These are phyloP conservation scores for Boletus reticuloceps DNA, from an alignment of 768 basidiomycete species.

Conservation along the genomic window DNA sequence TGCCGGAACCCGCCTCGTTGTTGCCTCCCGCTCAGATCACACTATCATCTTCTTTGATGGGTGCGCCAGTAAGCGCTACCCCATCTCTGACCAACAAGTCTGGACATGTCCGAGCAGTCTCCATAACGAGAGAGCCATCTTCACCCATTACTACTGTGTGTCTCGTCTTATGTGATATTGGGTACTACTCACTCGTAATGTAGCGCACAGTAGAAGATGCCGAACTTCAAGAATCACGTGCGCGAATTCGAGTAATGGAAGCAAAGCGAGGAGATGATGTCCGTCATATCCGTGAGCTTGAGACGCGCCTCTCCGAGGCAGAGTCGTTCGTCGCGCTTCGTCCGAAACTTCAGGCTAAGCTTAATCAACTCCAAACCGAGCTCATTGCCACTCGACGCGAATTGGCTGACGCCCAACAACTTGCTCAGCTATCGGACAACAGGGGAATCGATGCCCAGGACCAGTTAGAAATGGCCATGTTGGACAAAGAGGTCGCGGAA, in stretches of 20 bases:
- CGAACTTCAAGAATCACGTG: slow-evolving; percentile 76
- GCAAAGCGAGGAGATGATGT: slow-evolving; percentile 84
- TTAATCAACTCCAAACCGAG: slow-evolving; percentile 77
- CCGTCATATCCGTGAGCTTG: slow-evolving; percentile 79
- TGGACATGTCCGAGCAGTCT: slow-evolving; percentile 11
- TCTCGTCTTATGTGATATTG: background rate
- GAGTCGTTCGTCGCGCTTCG: slow-evolving; percentile 79
- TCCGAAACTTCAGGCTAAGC: slow-evolving; percentile 90
- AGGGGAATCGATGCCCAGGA: slow-evolving; percentile 79
- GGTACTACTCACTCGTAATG: slow-evolving; percentile 7
- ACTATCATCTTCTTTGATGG: slow-evolving; percentile 14
- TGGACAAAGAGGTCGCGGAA: slow-evolving; percentile 97
- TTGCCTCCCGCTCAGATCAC: slow-evolving; percentile 15
- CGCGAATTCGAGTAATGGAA: slow-evolving; percentile 83
- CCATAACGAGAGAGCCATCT: slow-evolving; percentile 27
- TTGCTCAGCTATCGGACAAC: slow-evolving; percentile 67
- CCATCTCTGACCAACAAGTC: slow-evolving; percentile 5
- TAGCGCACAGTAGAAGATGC: slow-evolving; percentile 46
- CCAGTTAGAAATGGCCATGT: slow-evolving; percentile 89
- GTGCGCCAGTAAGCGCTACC: slow-evolving; percentile 1
- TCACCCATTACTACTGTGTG: slow-evolving; percentile 25
- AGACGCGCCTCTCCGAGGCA: slow-evolving; percentile 79
- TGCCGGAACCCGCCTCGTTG: slow-evolving; percentile 4
- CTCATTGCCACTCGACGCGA: slow-evolving; percentile 73
- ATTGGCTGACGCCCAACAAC: slow-evolving; percentile 71